Evolutionary conservation across 768 basidiomycete species (phyloP).

Genomic region (Kondoa subrosea): DNA sequence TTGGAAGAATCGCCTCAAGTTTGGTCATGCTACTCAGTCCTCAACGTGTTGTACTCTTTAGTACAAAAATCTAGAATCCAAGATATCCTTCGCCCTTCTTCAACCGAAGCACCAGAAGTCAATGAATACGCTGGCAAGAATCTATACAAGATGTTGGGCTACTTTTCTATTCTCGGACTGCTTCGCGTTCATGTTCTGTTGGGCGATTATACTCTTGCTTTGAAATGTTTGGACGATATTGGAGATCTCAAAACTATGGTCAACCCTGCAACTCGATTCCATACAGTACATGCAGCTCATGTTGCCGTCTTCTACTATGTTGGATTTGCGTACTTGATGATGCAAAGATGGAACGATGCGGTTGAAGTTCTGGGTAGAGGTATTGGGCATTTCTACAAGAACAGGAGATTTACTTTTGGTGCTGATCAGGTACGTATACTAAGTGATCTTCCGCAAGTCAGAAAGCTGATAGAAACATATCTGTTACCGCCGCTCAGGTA

Average conservation of each 20-base stretch:
- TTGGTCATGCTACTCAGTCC: conserved; percentile 94
- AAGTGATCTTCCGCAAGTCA: neutral
- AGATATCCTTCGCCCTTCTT: conserved; percentile 61
- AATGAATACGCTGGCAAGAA: conserved; percentile 83
- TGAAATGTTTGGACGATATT: conserved; percentile 87
- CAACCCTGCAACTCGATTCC: conserved; percentile 5
- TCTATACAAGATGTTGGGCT: conserved; percentile 84
- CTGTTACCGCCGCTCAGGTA: conserved; percentile 41
- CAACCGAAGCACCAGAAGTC: conserved; percentile 37
- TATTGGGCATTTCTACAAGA: conserved; percentile 67
- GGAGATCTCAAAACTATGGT: conserved; percentile 72
- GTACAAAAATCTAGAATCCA: conserved; percentile 95
- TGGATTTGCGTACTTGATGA: conserved; percentile 90
- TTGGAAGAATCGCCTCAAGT: conserved; percentile 46
- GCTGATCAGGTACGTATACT: conserved; percentile 14
- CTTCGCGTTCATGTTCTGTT: conserved; percentile 88
- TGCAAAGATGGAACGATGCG: conserved; percentile 85
- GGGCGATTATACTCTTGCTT: conserved; percentile 83
- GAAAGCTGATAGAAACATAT: neutral
- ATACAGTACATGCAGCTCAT: conserved; percentile 74
- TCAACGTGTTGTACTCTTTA: conserved; percentile 94
- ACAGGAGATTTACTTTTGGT: conserved; percentile 59
- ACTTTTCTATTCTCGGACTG: conserved; percentile 89
- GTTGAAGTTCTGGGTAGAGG: conserved; percentile 82
- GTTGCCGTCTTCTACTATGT: conserved; percentile 90